These are phyloP conservation scores for Abrus pulchellus DNA, from an alignment of 306 rosid genomes.

Conservation along the genomic window DNA sequence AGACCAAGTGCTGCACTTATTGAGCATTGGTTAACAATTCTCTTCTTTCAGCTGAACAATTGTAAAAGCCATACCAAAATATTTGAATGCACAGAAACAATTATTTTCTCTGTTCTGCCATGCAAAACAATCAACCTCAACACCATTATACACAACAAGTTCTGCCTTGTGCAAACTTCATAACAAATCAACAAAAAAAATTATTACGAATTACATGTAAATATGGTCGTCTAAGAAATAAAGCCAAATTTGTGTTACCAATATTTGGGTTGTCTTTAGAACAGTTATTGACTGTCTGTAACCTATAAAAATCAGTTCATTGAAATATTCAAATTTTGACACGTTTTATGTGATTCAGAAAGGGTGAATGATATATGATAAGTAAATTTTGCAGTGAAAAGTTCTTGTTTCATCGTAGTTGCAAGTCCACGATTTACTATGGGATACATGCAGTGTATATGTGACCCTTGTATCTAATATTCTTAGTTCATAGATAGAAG, in stretches of 20 bases:
- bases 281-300: slow-evolving; percentile 12
- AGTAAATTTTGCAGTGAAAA: slow-evolving; percentile 2
- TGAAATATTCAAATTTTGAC: slow-evolving; percentile 23
- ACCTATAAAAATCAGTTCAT: neutral
- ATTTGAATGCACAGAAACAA: slow-evolving; percentile 3
- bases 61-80: neutral
- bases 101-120: slow-evolving; percentile 24
- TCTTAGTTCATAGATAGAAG: neutral
- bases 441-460: too few species aligned
- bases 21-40: slow-evolving; percentile 15
- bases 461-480: neutral
- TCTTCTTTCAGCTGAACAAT: neutral
- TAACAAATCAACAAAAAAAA: neutral
- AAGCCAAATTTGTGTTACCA: slow-evolving; percentile 1
- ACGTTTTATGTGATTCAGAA: slow-evolving; percentile 3
- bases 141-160: slow-evolving; percentile 20
- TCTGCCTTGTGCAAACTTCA: slow-evolving; percentile 12
- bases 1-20: neutral
- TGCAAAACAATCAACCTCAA: slow-evolving; percentile 30
- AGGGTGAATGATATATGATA: neutral
- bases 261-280: slow-evolving; percentile 39
- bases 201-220: neutral
- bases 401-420: neutral
- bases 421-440: neutral
- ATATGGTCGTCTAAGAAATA: neutral